A percentile compares a stretch with the other conserved stretches of the same genome.
Evolutionary conservation across 2,329 filamentous ascomycete genomes (phyloP).

Genomic region (Elsinoe perseae): DNA sequence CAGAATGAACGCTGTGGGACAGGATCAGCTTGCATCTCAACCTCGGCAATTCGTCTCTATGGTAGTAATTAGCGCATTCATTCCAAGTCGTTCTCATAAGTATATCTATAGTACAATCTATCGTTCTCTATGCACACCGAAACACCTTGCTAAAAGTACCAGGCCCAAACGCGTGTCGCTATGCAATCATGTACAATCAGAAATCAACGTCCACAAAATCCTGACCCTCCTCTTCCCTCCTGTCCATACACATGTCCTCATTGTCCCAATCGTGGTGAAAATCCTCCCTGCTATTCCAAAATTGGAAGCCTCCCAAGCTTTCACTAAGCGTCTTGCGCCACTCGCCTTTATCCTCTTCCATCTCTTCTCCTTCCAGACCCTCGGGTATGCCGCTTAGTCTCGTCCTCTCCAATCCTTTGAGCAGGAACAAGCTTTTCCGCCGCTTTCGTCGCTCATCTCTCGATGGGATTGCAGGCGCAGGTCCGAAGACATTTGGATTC

Average conservation of each 20-base stretch:
- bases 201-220: not conserved
- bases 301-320: not conserved
- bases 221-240: not conserved
- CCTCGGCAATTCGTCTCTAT: not conserved
- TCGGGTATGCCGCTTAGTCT: conserved; percentile 3
- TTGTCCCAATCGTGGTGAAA: not conserved
- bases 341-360: not conserved
- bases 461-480: not conserved
- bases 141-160: conserved; percentile 5
- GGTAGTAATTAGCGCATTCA: not conserved
- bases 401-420: conserved; percentile 7
- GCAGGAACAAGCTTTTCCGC: not conserved
- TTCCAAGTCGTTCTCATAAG: not conserved
- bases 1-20: no score
- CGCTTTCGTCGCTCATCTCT: not conserved
- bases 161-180: not conserved
- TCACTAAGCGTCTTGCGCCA: not conserved
- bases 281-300: not conserved
- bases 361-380: not conserved
- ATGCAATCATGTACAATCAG: conserved; percentile 1
- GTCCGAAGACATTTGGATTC: not conserved
- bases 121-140: not conserved
- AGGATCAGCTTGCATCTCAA: no score
- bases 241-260: not conserved
- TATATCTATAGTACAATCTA: not conserved